Evolutionary conservation across 805 yeast species (phyloP), one percentile per base, ranked within the genome.

Genomic region (Cyberlindnera mycetangii): DNA sequence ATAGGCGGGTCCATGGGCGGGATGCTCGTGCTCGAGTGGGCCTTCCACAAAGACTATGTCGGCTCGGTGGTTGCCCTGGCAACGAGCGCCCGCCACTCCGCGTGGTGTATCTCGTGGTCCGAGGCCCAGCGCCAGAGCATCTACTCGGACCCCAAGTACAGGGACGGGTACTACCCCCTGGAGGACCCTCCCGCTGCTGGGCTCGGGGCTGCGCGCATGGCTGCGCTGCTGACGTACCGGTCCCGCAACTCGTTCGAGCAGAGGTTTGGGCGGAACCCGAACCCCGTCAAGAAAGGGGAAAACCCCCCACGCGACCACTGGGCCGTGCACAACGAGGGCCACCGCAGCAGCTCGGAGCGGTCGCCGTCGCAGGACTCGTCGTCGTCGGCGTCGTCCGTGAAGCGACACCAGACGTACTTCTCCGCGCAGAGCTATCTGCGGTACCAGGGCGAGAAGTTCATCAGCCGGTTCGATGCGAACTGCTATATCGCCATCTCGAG

Each of bases 1-100:
- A 78, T 93, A 45, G 99, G 99, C 32, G 99, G 99, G 0, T 90
- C 98, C 20, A 93, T 93, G 99, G 99, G 99, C 33, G 99, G 99
- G 16, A 93, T 93, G 98, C 69, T 89, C 36, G 89, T 90, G 0
- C 69, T 93, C 55, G 99, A 93, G 63, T 93, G 88, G 76, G 79
- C 89, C 3, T 88, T 77, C 61, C 82, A 79, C 44, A 62, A 70
- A 1, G 75, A 72, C 2, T 93, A 78, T 60, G 95, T 93, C 27
- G 75, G 75, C 47, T 70, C 76, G 33, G 71, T 86, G 18, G 82
- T 92, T 12, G 92, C 97, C 0, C 67, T 92, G 42, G 99, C 99
- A 1, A 92, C 98, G 0, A 81, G 95, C 20, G 97, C 98, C 0
- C 74, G 95, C 59, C 95, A 90, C 35, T 85, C 95, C 2, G 99